These are phyloP conservation scores for Diaporthe ampelina DNA, from an alignment of 2,329 filamentous ascomycete genomes.

Conservation along the genomic window DNA sequence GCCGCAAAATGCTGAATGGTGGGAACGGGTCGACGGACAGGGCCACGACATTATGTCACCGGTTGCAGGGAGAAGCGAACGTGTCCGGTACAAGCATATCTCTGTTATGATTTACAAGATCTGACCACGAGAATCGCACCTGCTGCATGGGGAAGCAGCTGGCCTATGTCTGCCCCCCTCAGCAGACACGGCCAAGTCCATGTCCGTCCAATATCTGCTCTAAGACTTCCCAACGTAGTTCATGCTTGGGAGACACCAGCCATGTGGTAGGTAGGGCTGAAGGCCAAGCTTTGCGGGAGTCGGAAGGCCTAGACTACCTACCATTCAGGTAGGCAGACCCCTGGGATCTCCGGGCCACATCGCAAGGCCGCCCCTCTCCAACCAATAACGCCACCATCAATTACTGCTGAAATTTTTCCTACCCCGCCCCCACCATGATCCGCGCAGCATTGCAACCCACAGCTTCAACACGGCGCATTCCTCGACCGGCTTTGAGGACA, in stretches of 20 bases:
- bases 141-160: neutral
- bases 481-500: slow-evolving; percentile 6
- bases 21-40: slow-evolving; percentile 3
- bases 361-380: slow-evolving; percentile 4
- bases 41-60: slow-evolving; percentile 8
- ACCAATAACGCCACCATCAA: slow-evolving; percentile 27
- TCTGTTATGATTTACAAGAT: neutral
- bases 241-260: neutral
- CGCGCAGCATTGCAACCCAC: neutral
- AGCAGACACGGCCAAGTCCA: neutral
- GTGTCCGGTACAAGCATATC: neutral
- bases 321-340: slow-evolving; percentile 24
- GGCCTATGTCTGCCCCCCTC: neutral
- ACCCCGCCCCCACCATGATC: slow-evolving; percentile 38
- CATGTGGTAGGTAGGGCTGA: slow-evolving; percentile 33
- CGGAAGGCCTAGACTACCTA: slow-evolving; percentile 17
- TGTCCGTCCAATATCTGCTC: neutral
- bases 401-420: slow-evolving; percentile 31
- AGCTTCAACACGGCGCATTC: neutral
- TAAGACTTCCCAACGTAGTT: neutral
- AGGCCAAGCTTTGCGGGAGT: slow-evolving; percentile 32
- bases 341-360: slow-evolving; percentile 28
- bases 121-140: no score
- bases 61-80: neutral
- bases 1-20: neutral